Base-by-base conservation (phyloP, 1,139 yeast species). In the Pichiaceae sp. region DNA sequence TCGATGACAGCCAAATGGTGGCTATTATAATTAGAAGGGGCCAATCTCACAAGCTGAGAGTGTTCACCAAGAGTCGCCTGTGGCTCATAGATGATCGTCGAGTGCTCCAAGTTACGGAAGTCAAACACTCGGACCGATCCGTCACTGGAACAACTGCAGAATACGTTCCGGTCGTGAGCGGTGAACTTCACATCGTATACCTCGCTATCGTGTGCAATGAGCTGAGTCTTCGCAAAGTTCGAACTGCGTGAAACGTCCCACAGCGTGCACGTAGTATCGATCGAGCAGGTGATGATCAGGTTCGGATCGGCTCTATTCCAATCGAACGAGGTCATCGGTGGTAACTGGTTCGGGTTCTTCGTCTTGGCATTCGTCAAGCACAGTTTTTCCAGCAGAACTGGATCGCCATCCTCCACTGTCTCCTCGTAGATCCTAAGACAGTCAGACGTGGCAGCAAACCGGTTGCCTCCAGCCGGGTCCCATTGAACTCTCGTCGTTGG, bases 141-240 rank as follows among this genome's bases (percentile, higher is more conserved):
- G 60, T 91, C 98, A 39, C 89, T 89, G 2, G 97, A 96, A 36
- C 91, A 95, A 38, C 94, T 82, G 32, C 95, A 86, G 62, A 91
- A 91, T 21, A 89, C 70, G 53, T 86, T 78, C 34, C 82, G 75
- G 28, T 86, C 76, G 31, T 78, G 78, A 40, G 82, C 75, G 35
- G 87, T 65, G 57, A 87, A 91, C 47, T 84, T 75, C 17, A 89
- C 97, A 57, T 91, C 98, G 56, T 78, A 86, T 4, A 91, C 98
- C 57, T 89, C 97, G 42, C 82, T 78, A 56, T 91, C 98, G 59
- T 91, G 98, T 0, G 98, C 98, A 48, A 91, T 91, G 36, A 91
- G 66, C 61, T 91, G 97, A 1, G 98, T 89, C 53, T 82, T 83
- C 17, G 95, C 95, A 20, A 72, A 68, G n/a, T 84, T 85, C 4